phyloP scores from a whole-genome alignment of 345 rosid genomes.

The Moricandia arvensis region DNA sequence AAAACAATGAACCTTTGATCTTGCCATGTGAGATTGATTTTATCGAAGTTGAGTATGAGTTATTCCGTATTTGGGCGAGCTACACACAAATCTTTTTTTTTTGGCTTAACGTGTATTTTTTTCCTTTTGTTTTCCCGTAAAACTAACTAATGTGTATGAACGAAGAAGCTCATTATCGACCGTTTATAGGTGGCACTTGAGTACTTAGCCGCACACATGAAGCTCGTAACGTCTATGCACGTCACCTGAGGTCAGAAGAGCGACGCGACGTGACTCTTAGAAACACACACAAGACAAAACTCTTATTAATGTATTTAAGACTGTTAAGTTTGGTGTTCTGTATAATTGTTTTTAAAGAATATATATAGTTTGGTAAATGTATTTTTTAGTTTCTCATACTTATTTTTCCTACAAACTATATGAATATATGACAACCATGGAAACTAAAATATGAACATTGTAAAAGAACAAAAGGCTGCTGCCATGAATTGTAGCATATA shows the following conservation, averaged over 20 bases:
- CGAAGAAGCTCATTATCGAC: too few relatives aligned
- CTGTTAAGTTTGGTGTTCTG: constrained; percentile 16
- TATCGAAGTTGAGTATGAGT: too few relatives aligned
- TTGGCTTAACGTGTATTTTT: too few relatives aligned
- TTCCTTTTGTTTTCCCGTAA: too few relatives aligned
- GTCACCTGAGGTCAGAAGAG: constrained; percentile 27
- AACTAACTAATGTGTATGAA: too few relatives aligned
- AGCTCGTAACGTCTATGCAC: constrained; percentile 14
- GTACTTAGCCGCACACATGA: constrained; percentile 52
- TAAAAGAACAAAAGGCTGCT: constrained; percentile 1
- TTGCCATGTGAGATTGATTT: too few relatives aligned
- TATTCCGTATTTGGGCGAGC: too few relatives aligned
- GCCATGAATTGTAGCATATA: constrained; percentile 32
- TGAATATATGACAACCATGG: constrained; percentile 32
- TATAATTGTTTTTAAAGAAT: not conserved
- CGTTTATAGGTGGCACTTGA: constrained; percentile 45
- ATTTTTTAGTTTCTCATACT: constrained; percentile 1
- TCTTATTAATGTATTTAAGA: not conserved
- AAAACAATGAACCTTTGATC: too few relatives aligned
- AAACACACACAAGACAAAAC: not conserved
- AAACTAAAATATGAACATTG: not conserved
- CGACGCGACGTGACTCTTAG: constrained; percentile 25
- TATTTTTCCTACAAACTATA: not conserved
- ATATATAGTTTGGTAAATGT: not conserved
- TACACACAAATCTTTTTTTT: too few relatives aligned